Conservation (phyloP, 805 yeast genomes). For the Vanderwaltozyma tropicalis region DNA sequence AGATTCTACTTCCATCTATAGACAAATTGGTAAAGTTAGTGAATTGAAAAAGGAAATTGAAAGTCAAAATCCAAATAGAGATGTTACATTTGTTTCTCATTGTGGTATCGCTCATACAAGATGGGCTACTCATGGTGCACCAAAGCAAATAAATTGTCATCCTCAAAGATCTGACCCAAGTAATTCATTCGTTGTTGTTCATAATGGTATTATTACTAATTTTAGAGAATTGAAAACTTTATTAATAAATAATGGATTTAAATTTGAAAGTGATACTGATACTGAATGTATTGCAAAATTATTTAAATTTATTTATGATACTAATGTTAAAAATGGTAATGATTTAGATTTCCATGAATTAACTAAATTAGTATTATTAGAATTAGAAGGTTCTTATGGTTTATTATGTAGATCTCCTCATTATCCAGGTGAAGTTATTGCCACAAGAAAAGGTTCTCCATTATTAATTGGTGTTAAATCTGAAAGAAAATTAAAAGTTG, state of each 20-base stretch:
- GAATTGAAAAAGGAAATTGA: slow-evolving; percentile 61
- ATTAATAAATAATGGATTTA: slow-evolving; percentile 65
- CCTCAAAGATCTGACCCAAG: slow-evolving; percentile 84
- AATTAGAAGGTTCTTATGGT: slow-evolving; percentile 97
- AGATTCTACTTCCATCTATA: slow-evolving; percentile 61
- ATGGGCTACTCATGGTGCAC: slow-evolving; percentile 99
- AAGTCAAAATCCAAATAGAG: slow-evolving; percentile 41
- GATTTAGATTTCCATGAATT: slow-evolving; percentile 82
- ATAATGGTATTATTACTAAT: slow-evolving; percentile 96
- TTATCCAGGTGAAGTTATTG: slow-evolving; percentile 92
- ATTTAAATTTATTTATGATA: slow-evolving; percentile 81
- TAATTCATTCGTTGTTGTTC: slow-evolving; percentile 85
- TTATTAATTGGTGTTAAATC: slow-evolving; percentile 94
- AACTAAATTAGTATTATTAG: slow-evolving; percentile 84
- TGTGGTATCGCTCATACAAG: slow-evolving; percentile 98
- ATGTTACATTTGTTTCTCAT: slow-evolving; percentile 66
- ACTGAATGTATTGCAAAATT: slow-evolving; percentile 96
- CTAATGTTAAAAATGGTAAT: slow-evolving; percentile 58
- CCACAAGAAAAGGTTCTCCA: slow-evolving; percentile 97
- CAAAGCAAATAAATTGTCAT: slow-evolving; percentile 78
- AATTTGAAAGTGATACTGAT: slow-evolving; percentile 88
- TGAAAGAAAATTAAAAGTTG: slow-evolving; percentile 89
- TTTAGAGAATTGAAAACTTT: slow-evolving; percentile 83
- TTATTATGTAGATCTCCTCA: slow-evolving; percentile 82
- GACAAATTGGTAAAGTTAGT: slow-evolving; percentile 86